Base-by-base conservation (phyloP, 1,284 basidiomycete genomes). In the Ceratobasidium sp. region DNA sequence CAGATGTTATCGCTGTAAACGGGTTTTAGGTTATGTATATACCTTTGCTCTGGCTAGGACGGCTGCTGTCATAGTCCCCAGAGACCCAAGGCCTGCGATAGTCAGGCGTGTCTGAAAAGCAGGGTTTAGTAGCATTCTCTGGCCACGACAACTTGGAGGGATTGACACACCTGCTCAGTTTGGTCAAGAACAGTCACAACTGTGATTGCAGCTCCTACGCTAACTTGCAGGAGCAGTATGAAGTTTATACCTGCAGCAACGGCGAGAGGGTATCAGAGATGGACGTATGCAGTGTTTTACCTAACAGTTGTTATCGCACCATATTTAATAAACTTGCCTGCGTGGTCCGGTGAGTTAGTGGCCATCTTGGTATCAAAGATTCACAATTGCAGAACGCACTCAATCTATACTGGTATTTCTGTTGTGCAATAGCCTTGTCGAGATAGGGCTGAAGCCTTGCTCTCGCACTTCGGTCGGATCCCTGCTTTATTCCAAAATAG, bases 31-130 rank as follows among this genome's bases (percentile, higher is more conserved):
- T 1, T 18, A 44, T 38, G 20, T 18, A 23, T 33, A 20, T 65
- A 74, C 71, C 60, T 74, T 74, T 35, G 71, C 71, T 33, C 71
- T 64, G n/a, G 71, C 71, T 14, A 74, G 38, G n/a, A 74, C n/a
- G 8, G 71, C 30, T 52, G 71, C 71, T 12, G 71, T 64, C 8
- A 74, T 50, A 33, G 71, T 64, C 46, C 71, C 71, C 35, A 74
- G 44, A 16, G 71, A 41, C 4, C 71, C 71, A 16, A 74, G 38
- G n/a, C 46, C 44, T 8, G 59, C 59, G 3, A 48, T 74, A 20
- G 30, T 10, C 20, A 74, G 41, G 14, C 71, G 59, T 52, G 71
- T 64, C 71, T 74, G 48, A 44, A 57, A 41, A 41, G 1, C 10
- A 55, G 16, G 23, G 62, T 44, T 59, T n/a, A 59, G 20, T 27